Percentiles rank a stretch among this genome's conserved stretches.
phyloP scores from a whole-genome alignment of 164 flowering plant species.

The Liriodendron chinense region DNA sequence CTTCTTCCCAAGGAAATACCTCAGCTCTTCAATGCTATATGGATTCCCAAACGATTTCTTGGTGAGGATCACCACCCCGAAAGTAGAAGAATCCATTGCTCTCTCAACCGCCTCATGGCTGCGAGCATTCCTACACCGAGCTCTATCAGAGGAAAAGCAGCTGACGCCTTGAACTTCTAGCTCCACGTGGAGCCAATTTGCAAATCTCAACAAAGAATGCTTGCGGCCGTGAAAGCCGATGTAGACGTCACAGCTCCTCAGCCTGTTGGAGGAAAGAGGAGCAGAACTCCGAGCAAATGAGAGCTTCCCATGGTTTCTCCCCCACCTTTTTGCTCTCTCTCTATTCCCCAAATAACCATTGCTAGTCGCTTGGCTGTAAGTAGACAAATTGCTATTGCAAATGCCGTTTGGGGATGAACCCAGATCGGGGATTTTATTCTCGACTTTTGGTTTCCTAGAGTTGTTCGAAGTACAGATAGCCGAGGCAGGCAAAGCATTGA shows the following conservation, averaged over 20 bases:
- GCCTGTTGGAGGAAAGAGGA: slow-evolving; percentile 46
- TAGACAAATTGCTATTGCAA: slow-evolving; percentile 36
- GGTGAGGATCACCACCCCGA: slow-evolving; percentile 77
- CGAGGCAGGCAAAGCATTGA: slow-evolving; percentile 27
- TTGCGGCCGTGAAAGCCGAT: slow-evolving; percentile 86
- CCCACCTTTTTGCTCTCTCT: slow-evolving; percentile 42
- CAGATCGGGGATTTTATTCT: slow-evolving; percentile 20
- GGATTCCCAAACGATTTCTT: slow-evolving; percentile 83
- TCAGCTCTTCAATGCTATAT: slow-evolving; percentile 82
- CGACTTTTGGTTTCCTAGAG: slow-evolving; percentile 22
- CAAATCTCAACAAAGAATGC: slow-evolving; percentile 67
- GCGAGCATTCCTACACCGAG: slow-evolving; percentile 67
- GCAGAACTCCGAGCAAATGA: slow-evolving; percentile 40
- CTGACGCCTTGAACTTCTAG: slow-evolving; percentile 82
- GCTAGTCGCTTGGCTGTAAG: slow-evolving; percentile 29
- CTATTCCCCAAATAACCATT: slow-evolving; percentile 29
- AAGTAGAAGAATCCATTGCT: slow-evolving; percentile 76
- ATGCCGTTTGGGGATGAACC: slow-evolving; percentile 47
- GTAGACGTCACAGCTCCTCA: slow-evolving; percentile 81
- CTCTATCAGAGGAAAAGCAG: slow-evolving; percentile 80
- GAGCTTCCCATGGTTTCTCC: slow-evolving; percentile 32
- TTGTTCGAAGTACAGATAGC: slow-evolving; percentile 30
- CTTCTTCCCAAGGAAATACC: slow-evolving; percentile 67
- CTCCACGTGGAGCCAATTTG: slow-evolving; percentile 87
- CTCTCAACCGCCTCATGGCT: slow-evolving; percentile 63